phyloP scores from a whole-genome alignment of 371 early-diverging fungal genomes.

The Aphelidium insulamus region DNA sequence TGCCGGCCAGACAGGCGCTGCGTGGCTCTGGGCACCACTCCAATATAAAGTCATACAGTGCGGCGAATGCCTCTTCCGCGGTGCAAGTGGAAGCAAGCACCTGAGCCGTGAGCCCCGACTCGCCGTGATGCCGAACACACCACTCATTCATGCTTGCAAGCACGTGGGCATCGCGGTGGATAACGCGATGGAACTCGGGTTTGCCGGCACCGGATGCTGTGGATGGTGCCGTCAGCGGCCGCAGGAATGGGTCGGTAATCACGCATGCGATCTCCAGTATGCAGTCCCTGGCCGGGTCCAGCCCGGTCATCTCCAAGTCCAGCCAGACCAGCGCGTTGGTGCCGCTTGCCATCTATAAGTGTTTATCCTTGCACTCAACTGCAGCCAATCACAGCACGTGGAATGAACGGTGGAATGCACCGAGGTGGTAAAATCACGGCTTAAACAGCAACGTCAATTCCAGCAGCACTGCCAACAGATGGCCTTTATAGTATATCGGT shows the following conservation, averaged over 20 bases:
- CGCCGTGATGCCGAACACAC: slow-evolving; percentile 69
- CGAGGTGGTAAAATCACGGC: no score
- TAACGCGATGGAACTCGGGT: slow-evolving; percentile 51
- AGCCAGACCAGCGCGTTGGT: no score
- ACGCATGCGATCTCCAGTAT: slow-evolving; percentile 75
- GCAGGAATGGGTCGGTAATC: slow-evolving; percentile 35
- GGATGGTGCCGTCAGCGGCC: neutral
- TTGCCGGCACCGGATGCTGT: neutral
- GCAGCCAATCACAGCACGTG: no score
- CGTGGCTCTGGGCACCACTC: slow-evolving; percentile 30
- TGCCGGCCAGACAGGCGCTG: slow-evolving; percentile 65
- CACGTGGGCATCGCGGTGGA: slow-evolving; percentile 46
- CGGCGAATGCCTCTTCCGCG: slow-evolving; percentile 39
- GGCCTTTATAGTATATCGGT: no score
- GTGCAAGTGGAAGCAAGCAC: slow-evolving; percentile 46
- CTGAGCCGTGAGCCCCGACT: slow-evolving; percentile 58
- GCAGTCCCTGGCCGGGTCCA: slow-evolving; percentile 23
- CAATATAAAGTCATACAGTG: slow-evolving; percentile 45
- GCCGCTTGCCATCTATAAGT: no score
- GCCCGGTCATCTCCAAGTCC: slow-evolving; percentile 43
- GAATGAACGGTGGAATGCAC: no score
- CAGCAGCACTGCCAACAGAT: no score
- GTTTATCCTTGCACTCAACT: no score
- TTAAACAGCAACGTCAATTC: no score
- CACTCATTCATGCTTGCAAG: slow-evolving; percentile 80